Evolutionary conservation across 73 alveolate genomes (phyloP), one percentile per base, ranked within the genome.

Genomic region (Tetrahymena elliotti): DNA sequence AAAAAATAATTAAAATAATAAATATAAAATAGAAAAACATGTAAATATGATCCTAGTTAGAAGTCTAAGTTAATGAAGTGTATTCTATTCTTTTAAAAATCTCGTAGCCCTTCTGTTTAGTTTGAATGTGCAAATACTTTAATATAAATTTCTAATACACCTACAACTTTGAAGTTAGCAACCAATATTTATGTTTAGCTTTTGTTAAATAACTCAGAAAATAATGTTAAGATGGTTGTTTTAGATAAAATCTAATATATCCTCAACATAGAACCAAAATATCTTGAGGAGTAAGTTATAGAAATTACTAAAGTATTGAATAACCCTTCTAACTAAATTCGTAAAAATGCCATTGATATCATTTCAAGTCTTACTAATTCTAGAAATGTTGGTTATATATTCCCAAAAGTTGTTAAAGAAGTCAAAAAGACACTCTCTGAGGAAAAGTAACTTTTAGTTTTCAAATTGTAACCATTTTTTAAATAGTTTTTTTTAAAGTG

Each of bases 71-170:
- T 97, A 82, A 95, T 98, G 97, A 97, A 97, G 92, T 95, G 98
- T 41, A 97, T 98, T 0, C 97, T 97, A 88, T 93, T 96, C 94
- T 93, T 98, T 33, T 84, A 98, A n/a, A 97, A 96, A 31, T 94
- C 99, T 2, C 92, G 94, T 88, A 95, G 98, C n/a, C 96, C 97
- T 15, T 93, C 98, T 52, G 99, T 98, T 31, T 93, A 97, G 41
- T 97, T 95, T 93, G 99, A 98, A 93, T 97, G 98, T 93, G 99
- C 99, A 1, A 96, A 97, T 92, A 96, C 99, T 20, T 96, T 98
- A 33, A 95, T 96, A 54, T 96, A 97, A 47, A 84, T 98, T 33
- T 97, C 99, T 13, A 94, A 98, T 22, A 95, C 98, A 22, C 98
- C 98, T 16, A 93, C 98, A 16, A 97, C 98, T 15, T 93, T 98